Conservation (phyloP, 495 filamentous ascomycete genomes). For the Viridothelium virens region DNA sequence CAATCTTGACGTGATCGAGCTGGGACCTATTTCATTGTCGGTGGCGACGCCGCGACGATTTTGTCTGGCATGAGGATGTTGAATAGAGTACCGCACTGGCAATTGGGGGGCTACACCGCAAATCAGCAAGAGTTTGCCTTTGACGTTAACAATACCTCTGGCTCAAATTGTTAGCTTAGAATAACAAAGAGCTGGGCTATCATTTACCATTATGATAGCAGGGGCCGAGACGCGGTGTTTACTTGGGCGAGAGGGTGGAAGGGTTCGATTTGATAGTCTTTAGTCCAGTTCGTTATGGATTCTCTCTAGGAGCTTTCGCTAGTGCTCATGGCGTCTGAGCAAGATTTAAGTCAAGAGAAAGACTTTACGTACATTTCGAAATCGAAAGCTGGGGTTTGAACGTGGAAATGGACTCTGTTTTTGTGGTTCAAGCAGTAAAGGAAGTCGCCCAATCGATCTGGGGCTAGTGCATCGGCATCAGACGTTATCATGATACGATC, state of each 20-base stretch:
- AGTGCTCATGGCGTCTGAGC: not conserved
- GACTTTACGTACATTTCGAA: no score
- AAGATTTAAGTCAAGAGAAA: no score
- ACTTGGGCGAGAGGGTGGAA: not conserved
- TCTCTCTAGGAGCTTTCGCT: not conserved
- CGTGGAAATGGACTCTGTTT: no score
- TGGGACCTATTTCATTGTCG: not conserved
- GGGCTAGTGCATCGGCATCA: not conserved
- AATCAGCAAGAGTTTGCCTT: not conserved
- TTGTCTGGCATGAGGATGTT: not conserved
- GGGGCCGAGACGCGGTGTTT: not conserved
- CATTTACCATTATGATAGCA: not conserved
- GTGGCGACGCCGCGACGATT: not conserved
- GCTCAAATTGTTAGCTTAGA: not conserved
- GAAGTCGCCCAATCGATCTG: no score
- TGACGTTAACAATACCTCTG: not conserved
- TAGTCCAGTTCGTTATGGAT: not conserved
- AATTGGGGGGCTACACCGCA: not conserved
- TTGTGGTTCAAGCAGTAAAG: no score
- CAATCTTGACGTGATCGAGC: not conserved
- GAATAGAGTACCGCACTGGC: no score
- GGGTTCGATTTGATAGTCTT: not conserved
- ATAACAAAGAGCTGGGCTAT: not conserved
- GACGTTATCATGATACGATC: not conserved
- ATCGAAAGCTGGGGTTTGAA: no score